Evolutionary conservation across 169 alveolate species (phyloP), one percentile per base, ranked within the genome.

Genomic region (Plasmodium coatneyi): DNA sequence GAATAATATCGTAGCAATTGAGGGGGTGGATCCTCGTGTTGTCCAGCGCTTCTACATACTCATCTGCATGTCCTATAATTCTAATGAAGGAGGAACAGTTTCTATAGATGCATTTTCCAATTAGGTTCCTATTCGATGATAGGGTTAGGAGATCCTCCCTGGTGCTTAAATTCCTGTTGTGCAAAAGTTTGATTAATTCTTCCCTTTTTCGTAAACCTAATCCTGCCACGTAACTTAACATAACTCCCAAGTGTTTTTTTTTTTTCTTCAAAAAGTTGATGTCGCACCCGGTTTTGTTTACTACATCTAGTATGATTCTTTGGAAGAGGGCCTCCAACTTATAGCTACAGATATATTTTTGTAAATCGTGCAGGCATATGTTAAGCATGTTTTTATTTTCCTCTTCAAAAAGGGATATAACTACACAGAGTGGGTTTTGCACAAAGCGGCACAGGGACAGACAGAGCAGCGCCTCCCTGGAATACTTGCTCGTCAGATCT

Each of bases 21-120:
- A 87, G 25, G 34, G 98, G 98, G 78, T 96, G 98, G 12, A 96
- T 82, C 54, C 97, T 92, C 2, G 98, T 96, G 46, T 95, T 81
- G 78, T 96, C 98, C 54, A 96, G 72, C 5, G 93, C 93, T n/a
- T 86, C 93, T 12, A 86, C 86, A 34, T 74, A 86, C 28, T 86
- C 93, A 54, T 76, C 84, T 7, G 80, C 84, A 30, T 54, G 54
- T 2, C 86, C 74, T 5, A 86, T 86, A 36, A 95, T 91, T 91
- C 92, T 82, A 54, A 96, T 94, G 46, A 96, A 96, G n/a, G 96
- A 93, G 10, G 97, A 95, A 80, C 96, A 94, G 82, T 96, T 96
- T 36, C 89, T 41, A 80, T 92, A 96, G 9, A 95, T 96, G 52
- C 89, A 83, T 19, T 92, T 91, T 3, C 97, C 97, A 34, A 96